Evolutionary conservation across 2,329 filamentous ascomycete species (phyloP).

Genomic region (Aspergillus fructus): DNA sequence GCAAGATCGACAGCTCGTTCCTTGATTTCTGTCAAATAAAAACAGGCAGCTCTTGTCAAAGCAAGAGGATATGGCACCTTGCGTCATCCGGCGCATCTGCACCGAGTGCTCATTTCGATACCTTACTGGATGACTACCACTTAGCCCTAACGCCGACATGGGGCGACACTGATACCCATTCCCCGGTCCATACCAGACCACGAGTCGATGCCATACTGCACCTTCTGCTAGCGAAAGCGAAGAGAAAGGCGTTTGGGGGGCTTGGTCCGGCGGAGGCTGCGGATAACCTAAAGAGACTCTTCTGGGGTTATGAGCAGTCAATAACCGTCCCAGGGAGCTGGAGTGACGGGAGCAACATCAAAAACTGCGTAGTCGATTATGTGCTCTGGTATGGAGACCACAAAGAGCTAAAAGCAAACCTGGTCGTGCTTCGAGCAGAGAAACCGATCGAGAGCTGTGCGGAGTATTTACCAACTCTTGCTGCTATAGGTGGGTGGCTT

Average conservation of each 20-base stretch:
- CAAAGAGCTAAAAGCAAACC: background rate
- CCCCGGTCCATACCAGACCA: background rate
- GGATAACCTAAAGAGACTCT: background rate
- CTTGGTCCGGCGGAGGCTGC: background rate
- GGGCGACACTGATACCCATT: background rate
- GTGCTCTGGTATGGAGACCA: background rate
- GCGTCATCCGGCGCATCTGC: background rate
- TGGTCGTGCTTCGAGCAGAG: background rate
- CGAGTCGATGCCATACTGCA: background rate
- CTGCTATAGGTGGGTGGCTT: background rate
- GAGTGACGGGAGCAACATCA: background rate
- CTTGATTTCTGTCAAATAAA: too few species aligned
- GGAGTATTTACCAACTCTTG: background rate
- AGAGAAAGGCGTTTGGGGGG: background rate
- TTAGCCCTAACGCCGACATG: background rate
- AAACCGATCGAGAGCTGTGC: background rate
- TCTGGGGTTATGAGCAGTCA: constrained; percentile 1
- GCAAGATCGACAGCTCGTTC: too few species aligned
- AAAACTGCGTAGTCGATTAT: background rate
- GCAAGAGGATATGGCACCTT: background rate
- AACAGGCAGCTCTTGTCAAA: too few species aligned
- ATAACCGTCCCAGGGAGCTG: background rate
- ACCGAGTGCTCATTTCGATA: background rate
- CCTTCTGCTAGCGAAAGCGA: background rate
- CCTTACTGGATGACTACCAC: background rate